Evolutionary conservation across 305 asterid species (phyloP), one percentile per base, ranked within the genome.

Genomic region (Salvia sclarea): DNA sequence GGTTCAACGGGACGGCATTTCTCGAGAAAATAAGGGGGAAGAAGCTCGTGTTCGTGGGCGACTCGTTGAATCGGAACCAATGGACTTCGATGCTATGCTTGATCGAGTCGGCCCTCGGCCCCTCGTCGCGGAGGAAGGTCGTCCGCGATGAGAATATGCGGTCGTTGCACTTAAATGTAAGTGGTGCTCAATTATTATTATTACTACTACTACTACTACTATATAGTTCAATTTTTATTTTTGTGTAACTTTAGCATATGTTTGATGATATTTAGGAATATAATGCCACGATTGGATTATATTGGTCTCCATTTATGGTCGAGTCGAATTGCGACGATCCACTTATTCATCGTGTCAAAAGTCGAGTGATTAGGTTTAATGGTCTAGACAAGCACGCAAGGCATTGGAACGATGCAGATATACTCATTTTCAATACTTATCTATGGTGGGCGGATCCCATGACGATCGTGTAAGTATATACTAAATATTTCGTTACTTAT

Each of bases 251-350:
- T 55, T 10, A 31, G 3, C 14, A 6, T 17, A 3, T 8, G 2
- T 53, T 5, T 41, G 14, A 6, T 47, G 4, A 2, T 6, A 57
- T 22, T 14, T 68, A 89, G 94, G 97, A 83, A 18, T 88, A 81
- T 71, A 88, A 86, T 59, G 83, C 85, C 4, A 76, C 88, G 2
- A 76, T 90, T 16, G 87, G 80, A 18, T 83, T 86, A 64, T 90
- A 90, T 28, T 90, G 97, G 95, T 84, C 90, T 16, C 97, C 97
- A 3, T 70, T 88, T 45, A 65, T 90, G 18, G 78, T 90, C 40
- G 97, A 90, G 72, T 88, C 95, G 0, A 90, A 83, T 33, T 80
- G 84, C 16, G 97, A 88, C 11, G 70, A 83, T 52, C 76, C 81
- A 4, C 3, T 16, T 2, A 35, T 58, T 53, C 91, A 80, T 65